Evolutionary conservation across 1,284 basidiomycete species (phyloP).

Genomic region (Earliella scabrosa): DNA sequence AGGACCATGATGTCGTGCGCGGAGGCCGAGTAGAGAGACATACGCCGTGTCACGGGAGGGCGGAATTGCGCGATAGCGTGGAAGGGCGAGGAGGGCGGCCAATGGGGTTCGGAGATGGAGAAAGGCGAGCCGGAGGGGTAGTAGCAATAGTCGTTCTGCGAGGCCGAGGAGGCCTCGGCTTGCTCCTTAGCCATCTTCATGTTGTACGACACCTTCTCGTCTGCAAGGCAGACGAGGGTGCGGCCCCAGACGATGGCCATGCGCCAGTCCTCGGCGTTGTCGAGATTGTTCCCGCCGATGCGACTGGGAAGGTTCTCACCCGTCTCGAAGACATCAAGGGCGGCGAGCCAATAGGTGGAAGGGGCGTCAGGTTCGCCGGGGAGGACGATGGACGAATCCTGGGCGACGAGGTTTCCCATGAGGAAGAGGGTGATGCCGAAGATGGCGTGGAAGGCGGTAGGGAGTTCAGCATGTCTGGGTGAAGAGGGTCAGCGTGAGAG

Average conservation of each 20-base stretch:
- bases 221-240: conserved; percentile 60
- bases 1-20: conserved; percentile 58
- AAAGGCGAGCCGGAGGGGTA: conserved; percentile 24
- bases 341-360: conserved; percentile 62
- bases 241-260: conserved; percentile 71
- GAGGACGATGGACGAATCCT: conserved; percentile 50
- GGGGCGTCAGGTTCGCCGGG: conserved; percentile 56
- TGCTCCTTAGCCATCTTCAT: conserved; percentile 21
- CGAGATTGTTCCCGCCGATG: conserved; percentile 35
- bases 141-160: conserved; percentile 21
- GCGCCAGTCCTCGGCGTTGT: conserved; percentile 58
- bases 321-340: conserved; percentile 68
- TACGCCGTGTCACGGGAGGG: conserved; percentile 55
- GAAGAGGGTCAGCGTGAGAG: background rate
- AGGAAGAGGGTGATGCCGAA: conserved; percentile 65
- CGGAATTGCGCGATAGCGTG: conserved; percentile 52
- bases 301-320: conserved; percentile 61
- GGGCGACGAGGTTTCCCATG: conserved; percentile 60
- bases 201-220: conserved; percentile 42
- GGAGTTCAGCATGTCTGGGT: conserved; percentile 48
- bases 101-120: conserved; percentile 46
- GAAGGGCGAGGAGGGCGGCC: conserved; percentile 58
- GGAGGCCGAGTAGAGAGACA: conserved; percentile 46
- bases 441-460: conserved; percentile 66
- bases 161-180: conserved; percentile 6